Evolutionary conservation across 306 rosid species (phyloP).

Genomic region (Elaeagnus macrophylla): DNA sequence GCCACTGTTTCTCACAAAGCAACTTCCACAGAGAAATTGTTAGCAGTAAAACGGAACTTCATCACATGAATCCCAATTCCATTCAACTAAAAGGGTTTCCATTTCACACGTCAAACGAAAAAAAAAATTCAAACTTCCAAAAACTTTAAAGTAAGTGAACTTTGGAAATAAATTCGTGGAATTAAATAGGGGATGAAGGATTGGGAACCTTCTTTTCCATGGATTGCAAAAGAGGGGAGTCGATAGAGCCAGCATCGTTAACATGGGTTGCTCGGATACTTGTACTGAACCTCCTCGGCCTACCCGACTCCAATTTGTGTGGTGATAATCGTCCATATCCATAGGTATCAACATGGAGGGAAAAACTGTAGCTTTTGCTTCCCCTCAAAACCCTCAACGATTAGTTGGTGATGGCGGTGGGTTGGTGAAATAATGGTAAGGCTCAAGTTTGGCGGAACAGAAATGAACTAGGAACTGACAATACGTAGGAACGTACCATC

Average conservation of each 20-base stretch:
- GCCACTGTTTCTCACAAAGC: no score
- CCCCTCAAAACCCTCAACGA: neutral
- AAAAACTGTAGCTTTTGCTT: neutral
- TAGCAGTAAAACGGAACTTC: no score
- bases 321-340: neutral
- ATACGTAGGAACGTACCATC: constrained; percentile 15
- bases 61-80: no score
- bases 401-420: neutral
- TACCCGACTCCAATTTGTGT: constrained; percentile 8
- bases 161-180: no score
- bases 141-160: no score
- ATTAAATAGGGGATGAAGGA: no score
- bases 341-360: neutral
- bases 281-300: constrained; percentile 28
- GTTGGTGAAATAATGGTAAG: constrained; percentile 4
- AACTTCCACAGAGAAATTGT: no score
- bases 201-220: constrained; percentile 67
- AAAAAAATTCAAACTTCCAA: no score
- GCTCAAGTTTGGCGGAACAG: neutral
- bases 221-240: constrained; percentile 59
- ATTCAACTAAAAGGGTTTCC: no score
- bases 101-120: no score
- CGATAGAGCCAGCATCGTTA: constrained; percentile 55
- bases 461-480: constrained; percentile 1
- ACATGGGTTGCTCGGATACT: constrained; percentile 48